Conservation (phyloP, 2,329 filamentous ascomycete genomes). For the Pseudocercospora fuligena region DNA sequence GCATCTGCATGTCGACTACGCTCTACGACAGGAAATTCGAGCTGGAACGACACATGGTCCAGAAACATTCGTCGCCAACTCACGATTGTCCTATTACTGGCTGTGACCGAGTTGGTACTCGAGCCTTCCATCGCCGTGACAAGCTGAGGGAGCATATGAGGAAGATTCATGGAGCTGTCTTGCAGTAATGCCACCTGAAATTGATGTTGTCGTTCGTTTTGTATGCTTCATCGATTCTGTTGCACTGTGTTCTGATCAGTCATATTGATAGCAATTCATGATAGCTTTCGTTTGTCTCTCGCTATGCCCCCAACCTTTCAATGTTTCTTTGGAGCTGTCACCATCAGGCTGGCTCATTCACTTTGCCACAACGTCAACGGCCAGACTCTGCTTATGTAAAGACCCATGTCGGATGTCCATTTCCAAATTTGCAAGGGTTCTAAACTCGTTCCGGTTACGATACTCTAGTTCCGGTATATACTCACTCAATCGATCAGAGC, state of each 20-base stretch:
- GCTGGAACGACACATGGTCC: constrained; percentile 32
- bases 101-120: constrained; percentile 14
- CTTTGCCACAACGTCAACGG: background rate
- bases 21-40: constrained; percentile 33
- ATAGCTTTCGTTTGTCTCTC: too few species aligned
- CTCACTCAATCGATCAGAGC: background rate
- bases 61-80: constrained; percentile 12
- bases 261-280: too few species aligned
- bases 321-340: too few species aligned
- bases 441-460: background rate
- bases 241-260: too few species aligned
- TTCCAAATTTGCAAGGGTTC: background rate
- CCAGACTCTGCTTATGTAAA: background rate
- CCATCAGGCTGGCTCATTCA: background rate
- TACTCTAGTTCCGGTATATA: background rate
- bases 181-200: too few species aligned
- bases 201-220: too few species aligned
- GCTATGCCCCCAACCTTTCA: too few species aligned
- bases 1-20: constrained; percentile 25
- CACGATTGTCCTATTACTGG: constrained; percentile 16
- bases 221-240: too few species aligned
- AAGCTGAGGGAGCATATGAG: constrained; percentile 21
- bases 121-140: constrained; percentile 22
- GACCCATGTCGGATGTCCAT: background rate
- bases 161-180: constrained; percentile 15